Evolutionary conservation across 2,329 filamentous ascomycete genomes (phyloP).

Genomic region (Pseudogymnoascus sp.): DNA sequence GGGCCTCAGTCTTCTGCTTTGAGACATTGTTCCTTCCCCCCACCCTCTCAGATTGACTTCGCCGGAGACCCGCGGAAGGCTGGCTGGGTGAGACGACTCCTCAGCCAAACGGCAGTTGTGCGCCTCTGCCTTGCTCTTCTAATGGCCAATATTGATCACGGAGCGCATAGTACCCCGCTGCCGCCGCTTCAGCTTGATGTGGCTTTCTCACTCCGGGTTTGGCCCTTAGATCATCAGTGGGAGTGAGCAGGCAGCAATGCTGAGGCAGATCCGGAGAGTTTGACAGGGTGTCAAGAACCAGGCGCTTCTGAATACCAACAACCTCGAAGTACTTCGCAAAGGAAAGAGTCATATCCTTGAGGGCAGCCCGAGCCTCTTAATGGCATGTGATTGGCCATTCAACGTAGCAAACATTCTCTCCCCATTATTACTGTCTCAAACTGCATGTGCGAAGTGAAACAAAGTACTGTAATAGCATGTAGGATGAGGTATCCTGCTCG

Average conservation of each 20-base stretch:
- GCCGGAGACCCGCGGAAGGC: not conserved
- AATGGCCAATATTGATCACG: not conserved
- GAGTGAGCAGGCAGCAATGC: not conserved
- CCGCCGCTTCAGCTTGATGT: not conserved
- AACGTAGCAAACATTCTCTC: conserved; percentile 5
- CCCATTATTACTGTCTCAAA: conserved; percentile 7
- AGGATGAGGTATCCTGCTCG: conserved; percentile 2
- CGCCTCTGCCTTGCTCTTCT: not conserved
- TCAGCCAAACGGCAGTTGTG: conserved; percentile 2
- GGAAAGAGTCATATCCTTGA: conserved; percentile 5
- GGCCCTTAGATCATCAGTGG: not conserved
- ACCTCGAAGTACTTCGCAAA: not conserved
- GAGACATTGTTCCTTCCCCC: conserved; percentile 8
- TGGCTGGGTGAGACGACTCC: not conserved
- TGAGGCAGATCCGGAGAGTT: not conserved
- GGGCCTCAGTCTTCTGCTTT: conserved; percentile 5
- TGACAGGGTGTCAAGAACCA: conserved; percentile 3
- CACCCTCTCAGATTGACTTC: not conserved
- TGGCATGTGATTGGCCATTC: not conserved
- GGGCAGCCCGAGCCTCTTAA: not conserved
- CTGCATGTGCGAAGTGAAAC: conserved; percentile 1
- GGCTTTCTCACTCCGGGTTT: not conserved
- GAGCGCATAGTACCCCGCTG: not conserved
- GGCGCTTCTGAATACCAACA: not conserved
- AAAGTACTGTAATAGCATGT: not conserved